phyloP scores from a whole-genome alignment of 371 early-diverging fungal species.

The Basidiobolus meristosporus region DNA sequence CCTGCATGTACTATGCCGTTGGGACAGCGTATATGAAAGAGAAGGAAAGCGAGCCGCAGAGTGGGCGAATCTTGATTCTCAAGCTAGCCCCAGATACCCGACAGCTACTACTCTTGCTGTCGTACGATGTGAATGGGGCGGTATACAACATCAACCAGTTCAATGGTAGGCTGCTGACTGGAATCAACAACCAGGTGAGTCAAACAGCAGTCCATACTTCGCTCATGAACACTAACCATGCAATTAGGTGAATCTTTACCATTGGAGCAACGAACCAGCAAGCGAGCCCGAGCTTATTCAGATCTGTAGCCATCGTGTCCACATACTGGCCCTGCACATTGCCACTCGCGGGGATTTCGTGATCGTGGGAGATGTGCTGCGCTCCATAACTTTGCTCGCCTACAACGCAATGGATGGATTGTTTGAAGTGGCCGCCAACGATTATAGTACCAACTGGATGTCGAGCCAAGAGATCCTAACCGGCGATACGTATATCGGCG shows the following conservation, averaged over 20 bases:
- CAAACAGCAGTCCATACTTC: not conserved
- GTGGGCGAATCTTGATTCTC: too few relatives aligned
- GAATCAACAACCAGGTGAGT: slow-evolving; percentile 25
- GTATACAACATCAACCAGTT: slow-evolving; percentile 5
- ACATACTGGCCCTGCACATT: slow-evolving; percentile 15
- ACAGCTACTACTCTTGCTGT: too few relatives aligned
- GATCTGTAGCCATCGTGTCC: not conserved
- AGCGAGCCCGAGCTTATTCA: slow-evolving; percentile 9
- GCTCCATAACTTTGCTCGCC: slow-evolving; percentile 42
- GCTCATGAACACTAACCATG: not conserved
- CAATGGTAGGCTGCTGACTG: slow-evolving; percentile 25
- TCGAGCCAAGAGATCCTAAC: slow-evolving; percentile 37
- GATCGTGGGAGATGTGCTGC: slow-evolving; percentile 76
- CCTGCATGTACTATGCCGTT: not conserved
- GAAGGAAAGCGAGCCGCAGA: too few relatives aligned
- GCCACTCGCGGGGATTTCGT: slow-evolving; percentile 40
- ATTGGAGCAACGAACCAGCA: slow-evolving; percentile 9
- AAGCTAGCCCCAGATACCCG: too few relatives aligned
- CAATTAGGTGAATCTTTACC: slow-evolving; percentile 14
- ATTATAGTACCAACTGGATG: slow-evolving; percentile 42
- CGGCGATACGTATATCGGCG: slow-evolving; percentile 35
- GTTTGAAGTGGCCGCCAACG: slow-evolving; percentile 35
- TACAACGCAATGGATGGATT: slow-evolving; percentile 17
- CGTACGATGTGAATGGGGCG: too few relatives aligned
- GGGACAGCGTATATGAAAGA: too few relatives aligned